A percentile compares a stretch with the other conserved stretches of the same genome.
Evolutionary conservation across 2,329 filamentous ascomycete genomes (phyloP).

Genomic region (Aspergillus sp.): DNA sequence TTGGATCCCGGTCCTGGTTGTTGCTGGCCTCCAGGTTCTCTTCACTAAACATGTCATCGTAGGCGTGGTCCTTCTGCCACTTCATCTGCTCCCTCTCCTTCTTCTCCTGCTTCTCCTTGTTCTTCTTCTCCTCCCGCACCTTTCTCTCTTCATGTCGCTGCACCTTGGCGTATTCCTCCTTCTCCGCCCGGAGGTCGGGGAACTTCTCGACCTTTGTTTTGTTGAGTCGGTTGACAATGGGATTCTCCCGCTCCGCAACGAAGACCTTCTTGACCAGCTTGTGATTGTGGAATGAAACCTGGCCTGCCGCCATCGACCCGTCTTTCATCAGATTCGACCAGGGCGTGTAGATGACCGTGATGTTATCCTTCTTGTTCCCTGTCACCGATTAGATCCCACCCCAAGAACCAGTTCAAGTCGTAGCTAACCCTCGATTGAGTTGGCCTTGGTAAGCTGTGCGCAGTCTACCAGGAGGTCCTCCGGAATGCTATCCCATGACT

Average conservation of each 20-base stretch:
- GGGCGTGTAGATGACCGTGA: conserved; percentile 95
- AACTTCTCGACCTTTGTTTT: conserved; percentile 91
- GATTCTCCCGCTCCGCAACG: conserved; percentile 77
- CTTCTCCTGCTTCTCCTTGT: conserved; percentile 43
- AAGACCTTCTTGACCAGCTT: conserved; percentile 80
- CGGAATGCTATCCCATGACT: conserved; percentile 81
- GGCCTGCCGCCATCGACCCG: conserved; percentile 90
- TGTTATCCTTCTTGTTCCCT: conserved; percentile 98
- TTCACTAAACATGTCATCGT: conserved; percentile 86
- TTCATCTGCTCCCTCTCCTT: conserved; percentile 86
- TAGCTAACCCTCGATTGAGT: conserved; percentile 83
- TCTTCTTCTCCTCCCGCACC: conserved; percentile 39
- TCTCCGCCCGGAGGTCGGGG: conserved; percentile 79
- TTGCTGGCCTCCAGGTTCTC: conserved; percentile 74
- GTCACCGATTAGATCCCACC: conserved; percentile 17
- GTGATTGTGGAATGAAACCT: conserved; percentile 90
- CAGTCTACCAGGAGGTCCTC: conserved; percentile 76
- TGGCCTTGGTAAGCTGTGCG: conserved; percentile 97
- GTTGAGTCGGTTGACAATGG: conserved; percentile 94
- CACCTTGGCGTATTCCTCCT: conserved; percentile 71
- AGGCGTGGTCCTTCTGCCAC: conserved; percentile 96
- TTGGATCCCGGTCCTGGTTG: conserved; percentile 78
- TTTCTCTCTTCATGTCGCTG: conserved; percentile 66
- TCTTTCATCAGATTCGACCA: conserved; percentile 97
- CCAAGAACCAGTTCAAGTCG: neutral